Evolutionary conservation across 1,284 basidiomycete genomes (phyloP), one percentile per base, ranked within the genome.

Genomic region (Trametes polyzona): DNA sequence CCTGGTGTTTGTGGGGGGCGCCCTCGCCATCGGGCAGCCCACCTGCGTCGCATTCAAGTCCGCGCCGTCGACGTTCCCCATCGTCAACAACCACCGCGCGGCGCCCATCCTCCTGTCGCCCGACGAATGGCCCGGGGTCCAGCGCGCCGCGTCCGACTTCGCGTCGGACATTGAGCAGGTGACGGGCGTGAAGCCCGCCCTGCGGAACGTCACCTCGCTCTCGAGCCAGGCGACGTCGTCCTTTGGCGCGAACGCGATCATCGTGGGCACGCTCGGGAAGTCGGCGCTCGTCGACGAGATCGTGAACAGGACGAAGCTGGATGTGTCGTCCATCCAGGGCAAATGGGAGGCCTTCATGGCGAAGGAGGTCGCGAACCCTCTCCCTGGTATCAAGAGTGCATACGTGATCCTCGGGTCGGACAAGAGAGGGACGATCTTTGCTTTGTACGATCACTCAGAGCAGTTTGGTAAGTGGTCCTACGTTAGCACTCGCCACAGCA

Each of bases 381-480:
- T 87, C 4, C 80, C 81, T 26, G 85, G 84, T 4, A 73, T 87
- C 26, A 70, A 74, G 29, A 81, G 76, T 54, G 86, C 84, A 21
- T 85, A 88, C 69, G 82, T 90, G 29, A 79, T 90, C 43, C 79
- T 84, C 58, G 87, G 87, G 5, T 75, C 83, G 0, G 87, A 89
- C 71, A 86, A 83, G 69, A 72, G 86, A 42, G 86, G 85, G 26
- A 83, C 86, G 0, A 87, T 90, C 24, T 90, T 77, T 64, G 87
- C 80, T 3, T 64, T 90, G 30, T 90, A 90, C 66, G 86, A 88
- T 63, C 81, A 86, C 52, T 86, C 85, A 10, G 88, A 90, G 68
- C 87, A 90, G 64, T 83, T 88, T 67, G 88, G 87, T 78, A 57
- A 55, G 78, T 72, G 9, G 19, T 23, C 4, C 14, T n/a, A 3